phyloP scores from a whole-genome alignment of 2,329 filamentous ascomycete genomes.

The Pleochaeta shiraiana region DNA sequence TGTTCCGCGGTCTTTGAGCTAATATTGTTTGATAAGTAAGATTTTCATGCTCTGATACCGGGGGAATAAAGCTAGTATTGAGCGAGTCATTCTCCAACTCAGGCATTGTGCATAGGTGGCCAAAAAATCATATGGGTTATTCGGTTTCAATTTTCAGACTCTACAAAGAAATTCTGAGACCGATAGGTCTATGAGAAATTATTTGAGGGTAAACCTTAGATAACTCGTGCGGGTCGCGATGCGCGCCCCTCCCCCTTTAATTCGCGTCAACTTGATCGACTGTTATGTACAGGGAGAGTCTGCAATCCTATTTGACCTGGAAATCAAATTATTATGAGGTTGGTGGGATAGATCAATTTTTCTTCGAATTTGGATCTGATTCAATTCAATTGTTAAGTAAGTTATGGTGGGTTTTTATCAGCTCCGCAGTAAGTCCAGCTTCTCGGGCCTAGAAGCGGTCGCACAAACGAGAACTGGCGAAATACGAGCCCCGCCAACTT shows the following conservation, averaged over 20 bases:
- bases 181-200: background rate
- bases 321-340: background rate
- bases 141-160: background rate
- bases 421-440: constrained; percentile 92
- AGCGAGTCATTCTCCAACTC: constrained; percentile 37
- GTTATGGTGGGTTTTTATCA: constrained; percentile 96
- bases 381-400: constrained; percentile 19
- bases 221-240: background rate
- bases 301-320: too few relatives aligned
- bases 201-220: background rate
- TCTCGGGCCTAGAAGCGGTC: constrained; percentile 80
- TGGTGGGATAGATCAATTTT: background rate
- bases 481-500: constrained; percentile 82
- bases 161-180: background rate
- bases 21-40: constrained; percentile 40
- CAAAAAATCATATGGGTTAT: background rate
- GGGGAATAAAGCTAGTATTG: constrained; percentile 46
- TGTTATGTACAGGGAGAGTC: background rate
- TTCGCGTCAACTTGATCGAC: background rate
- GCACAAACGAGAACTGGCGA: constrained; percentile 49
- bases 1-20: constrained; percentile 34
- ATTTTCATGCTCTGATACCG: constrained; percentile 72
- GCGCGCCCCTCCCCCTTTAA: background rate
- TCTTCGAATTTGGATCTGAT: background rate
- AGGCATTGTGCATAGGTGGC: constrained; percentile 28